Base-by-base conservation (phyloP, 352 stramenopile species). In the Globisporangium paddicum region DNA sequence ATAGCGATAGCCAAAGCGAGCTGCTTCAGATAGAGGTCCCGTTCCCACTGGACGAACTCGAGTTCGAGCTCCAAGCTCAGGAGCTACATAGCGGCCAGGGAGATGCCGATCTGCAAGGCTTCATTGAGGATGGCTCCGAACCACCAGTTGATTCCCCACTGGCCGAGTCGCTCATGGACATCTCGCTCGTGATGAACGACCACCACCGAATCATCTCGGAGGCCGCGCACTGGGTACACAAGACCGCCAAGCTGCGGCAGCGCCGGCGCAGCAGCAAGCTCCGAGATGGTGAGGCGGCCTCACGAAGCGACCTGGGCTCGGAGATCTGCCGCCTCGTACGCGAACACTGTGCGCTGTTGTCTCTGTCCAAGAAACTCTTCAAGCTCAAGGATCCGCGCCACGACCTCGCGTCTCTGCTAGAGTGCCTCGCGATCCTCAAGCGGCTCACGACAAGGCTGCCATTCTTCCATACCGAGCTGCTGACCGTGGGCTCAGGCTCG, bases 171-270 rank as follows among this genome's bases (percentile, higher is more conserved):
- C 60, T 90, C 10, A 58, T 87, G 47, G 80, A 88, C 42, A 90
- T 90, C 45, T 88, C 80, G 18, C 77, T 90, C 23, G 77, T 90
- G 16, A 87, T 90, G 77, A 88, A 58, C n/a, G 80, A 90, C 26
- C 76, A 88, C 52, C 77, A 90, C 23, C 75, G 70, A 0, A 67
- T 90, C n/a, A 45, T 90, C 25, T 73, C 69, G 1, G 72, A 90
- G 60, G 70, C 72, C 0, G 66, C 77, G 32, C 70, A 72, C 30
- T 82, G 71, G 58, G 67, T 90, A 0, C 55, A 44, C 1, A 86
- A 87, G 59, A 64, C 57, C 5, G 67, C 74, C 30, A 64, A 64
- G 10, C 45, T 69, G 51, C 53, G 60, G 1, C 48, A 21, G 41
- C 9, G 47, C 19, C 37, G 59, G 6, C 40, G 25, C 21, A 47